These are phyloP conservation scores for Lachancea sp. DNA, from an alignment of 805 yeast genomes.

Conservation along the genomic window DNA sequence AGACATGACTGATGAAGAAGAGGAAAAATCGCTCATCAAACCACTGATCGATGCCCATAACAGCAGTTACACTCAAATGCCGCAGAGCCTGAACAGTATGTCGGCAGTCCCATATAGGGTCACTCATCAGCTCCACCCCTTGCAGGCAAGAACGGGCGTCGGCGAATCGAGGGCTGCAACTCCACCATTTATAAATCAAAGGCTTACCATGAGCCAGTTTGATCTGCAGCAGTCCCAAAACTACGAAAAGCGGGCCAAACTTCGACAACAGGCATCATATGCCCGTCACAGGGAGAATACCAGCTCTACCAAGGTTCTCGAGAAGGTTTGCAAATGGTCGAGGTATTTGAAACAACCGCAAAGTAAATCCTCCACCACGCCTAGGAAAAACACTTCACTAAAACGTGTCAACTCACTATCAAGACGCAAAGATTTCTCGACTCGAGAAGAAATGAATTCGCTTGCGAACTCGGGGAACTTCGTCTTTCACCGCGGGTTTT, in stretches of 20 bases:
- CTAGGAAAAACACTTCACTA: neutral
- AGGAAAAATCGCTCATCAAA: constrained; percentile 6
- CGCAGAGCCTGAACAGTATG: neutral
- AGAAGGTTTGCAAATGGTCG: constrained; percentile 11
- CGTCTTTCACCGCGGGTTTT: constrained; percentile 28
- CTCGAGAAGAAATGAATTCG: constrained; percentile 14
- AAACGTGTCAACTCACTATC: constrained; percentile 3
- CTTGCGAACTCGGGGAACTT: constrained; percentile 14
- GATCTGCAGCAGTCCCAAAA: constrained; percentile 14
- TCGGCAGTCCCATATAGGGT: neutral
- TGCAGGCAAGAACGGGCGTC: constrained; percentile 4
- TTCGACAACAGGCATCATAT: constrained; percentile 6
- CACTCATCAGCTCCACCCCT: constrained; percentile 5
- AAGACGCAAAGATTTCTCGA: constrained; percentile 24
- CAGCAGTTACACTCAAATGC: neutral
- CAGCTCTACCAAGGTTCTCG: constrained; percentile 4
- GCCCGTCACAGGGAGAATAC: neutral
- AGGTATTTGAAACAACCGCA: constrained; percentile 2
- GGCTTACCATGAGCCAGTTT: constrained; percentile 11
- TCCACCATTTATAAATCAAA: neutral
- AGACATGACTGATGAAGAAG: constrained; percentile 10
- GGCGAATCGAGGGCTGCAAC: constrained; percentile 1
- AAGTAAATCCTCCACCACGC: neutral
- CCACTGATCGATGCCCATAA: constrained; percentile 8
- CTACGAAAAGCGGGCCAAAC: constrained; percentile 8